phyloP scores from a whole-genome alignment of 2,329 filamentous ascomycete genomes.

The Claviceps sp. region DNA sequence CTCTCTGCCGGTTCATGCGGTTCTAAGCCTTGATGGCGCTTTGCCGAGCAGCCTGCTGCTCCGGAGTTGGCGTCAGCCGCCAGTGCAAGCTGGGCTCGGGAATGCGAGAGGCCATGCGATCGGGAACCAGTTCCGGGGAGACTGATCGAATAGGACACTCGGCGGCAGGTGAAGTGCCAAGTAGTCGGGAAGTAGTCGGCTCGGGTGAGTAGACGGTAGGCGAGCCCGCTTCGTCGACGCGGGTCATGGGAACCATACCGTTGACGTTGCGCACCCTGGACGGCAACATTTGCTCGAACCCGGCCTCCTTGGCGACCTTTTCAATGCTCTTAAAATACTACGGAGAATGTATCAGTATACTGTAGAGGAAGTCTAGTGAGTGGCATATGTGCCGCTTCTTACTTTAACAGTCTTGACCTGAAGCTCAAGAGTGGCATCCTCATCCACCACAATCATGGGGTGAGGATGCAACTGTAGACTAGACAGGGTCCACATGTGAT shows the following conservation, averaged over 20 bases:
- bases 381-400: slow-evolving; percentile 7
- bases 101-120: slow-evolving; percentile 47
- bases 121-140: slow-evolving; percentile 47
- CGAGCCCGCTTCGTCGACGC: slow-evolving; percentile 29
- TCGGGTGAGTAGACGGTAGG: slow-evolving; percentile 38
- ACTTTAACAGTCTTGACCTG: slow-evolving; percentile 61
- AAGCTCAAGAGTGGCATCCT: slow-evolving; percentile 61
- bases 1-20: neutral
- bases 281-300: slow-evolving; percentile 44
- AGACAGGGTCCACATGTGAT: slow-evolving; percentile 85
- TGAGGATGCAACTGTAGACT: slow-evolving; percentile 69
- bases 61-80: slow-evolving; percentile 35
- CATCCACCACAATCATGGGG: slow-evolving; percentile 71
- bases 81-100: slow-evolving; percentile 31
- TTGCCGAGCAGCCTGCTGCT: slow-evolving; percentile 22
- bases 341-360: neutral
- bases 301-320: slow-evolving; percentile 42
- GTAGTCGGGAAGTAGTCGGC: slow-evolving; percentile 39
- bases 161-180: slow-evolving; percentile 39
- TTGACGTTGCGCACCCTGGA: slow-evolving; percentile 42
- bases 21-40: slow-evolving; percentile 10
- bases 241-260: slow-evolving; percentile 23
- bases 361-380: no score
- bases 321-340: slow-evolving; percentile 62
- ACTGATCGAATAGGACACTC: slow-evolving; percentile 42